These are phyloP conservation scores for Mycena sanguinolenta DNA, from an alignment of 768 basidiomycete genomes.

Conservation along the genomic window DNA sequence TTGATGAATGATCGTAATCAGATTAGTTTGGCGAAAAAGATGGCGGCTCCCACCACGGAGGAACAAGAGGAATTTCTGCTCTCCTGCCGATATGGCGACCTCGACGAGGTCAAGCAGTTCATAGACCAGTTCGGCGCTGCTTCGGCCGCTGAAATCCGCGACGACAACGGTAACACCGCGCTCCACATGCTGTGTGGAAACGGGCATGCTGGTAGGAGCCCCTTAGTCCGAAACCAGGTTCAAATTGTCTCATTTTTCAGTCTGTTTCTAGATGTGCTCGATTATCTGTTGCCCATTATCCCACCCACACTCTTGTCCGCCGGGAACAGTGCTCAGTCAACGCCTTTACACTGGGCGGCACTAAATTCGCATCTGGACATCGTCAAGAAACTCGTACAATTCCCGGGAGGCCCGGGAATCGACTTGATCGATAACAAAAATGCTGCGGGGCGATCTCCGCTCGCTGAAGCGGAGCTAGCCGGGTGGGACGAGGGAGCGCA, in stretches of 20 bases:
- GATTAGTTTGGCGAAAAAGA: conserved; percentile 4
- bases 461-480: conserved; percentile 84
- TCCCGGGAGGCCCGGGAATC: conserved; percentile 69
- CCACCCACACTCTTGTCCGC: conserved; percentile 67
- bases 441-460: conserved; percentile 76
- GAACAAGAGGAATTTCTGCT: conserved; percentile 83
- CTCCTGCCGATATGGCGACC: conserved; percentile 89
- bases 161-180: conserved; percentile 83
- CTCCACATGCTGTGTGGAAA: conserved; percentile 93
- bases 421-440: conserved; percentile 85
- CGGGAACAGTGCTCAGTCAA: conserved; percentile 82
- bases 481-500: conserved; percentile 89
- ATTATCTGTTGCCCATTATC: conserved; percentile 76
- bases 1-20: too few species aligned
- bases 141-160: conserved; percentile 64
- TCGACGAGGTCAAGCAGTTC: conserved; percentile 81
- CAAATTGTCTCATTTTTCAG: conserved; percentile 60
- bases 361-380: conserved; percentile 82
- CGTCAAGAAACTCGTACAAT: conserved; percentile 70
- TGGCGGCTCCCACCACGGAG: conserved; percentile 57
- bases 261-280: conserved; percentile 74
- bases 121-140: conserved; percentile 68
- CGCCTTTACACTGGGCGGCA: conserved; percentile 92
- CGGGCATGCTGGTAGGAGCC: conserved; percentile 90
- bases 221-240: conserved; percentile 27